phyloP scores from a whole-genome alignment of 1,284 basidiomycete species.

The Mycena sp. region DNA sequence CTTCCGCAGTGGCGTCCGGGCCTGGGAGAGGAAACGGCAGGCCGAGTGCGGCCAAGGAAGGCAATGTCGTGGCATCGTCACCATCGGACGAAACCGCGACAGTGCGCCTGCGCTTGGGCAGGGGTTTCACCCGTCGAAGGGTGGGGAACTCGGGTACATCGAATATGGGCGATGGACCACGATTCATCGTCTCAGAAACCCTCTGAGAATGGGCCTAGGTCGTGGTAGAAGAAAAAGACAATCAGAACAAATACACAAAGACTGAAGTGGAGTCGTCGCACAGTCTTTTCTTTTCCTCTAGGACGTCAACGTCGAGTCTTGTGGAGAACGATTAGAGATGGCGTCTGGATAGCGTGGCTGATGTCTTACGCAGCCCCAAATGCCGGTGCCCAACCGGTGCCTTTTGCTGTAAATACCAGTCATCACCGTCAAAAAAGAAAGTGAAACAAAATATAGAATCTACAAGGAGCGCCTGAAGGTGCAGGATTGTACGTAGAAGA shows the following conservation, averaged over 20 bases:
- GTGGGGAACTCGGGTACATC: constrained; percentile 69
- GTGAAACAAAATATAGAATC: no score
- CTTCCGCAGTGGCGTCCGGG: constrained; percentile 55
- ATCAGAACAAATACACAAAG: background rate
- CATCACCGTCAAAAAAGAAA: constrained; percentile 5
- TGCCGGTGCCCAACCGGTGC: background rate
- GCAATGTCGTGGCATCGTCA: constrained; percentile 36
- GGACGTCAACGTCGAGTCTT: constrained; percentile 23
- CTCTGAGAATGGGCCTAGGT: constrained; percentile 17
- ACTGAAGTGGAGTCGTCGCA: background rate
- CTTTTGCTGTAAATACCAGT: constrained; percentile 21
- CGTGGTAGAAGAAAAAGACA: constrained; percentile 2
- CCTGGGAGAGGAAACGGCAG: constrained; percentile 44
- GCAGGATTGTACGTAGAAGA: no score
- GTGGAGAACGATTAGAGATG: background rate
- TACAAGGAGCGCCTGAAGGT: no score
- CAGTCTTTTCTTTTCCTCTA: constrained; percentile 24
- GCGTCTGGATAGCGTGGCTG: constrained; percentile 26
- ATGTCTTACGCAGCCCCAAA: constrained; percentile 29
- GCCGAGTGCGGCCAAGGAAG: constrained; percentile 38
- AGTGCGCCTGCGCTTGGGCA: constrained; percentile 77
- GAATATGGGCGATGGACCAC: constrained; percentile 60
- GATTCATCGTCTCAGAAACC: constrained; percentile 28
- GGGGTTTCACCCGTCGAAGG: constrained; percentile 73
- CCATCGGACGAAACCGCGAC: constrained; percentile 23